Conservation (phyloP, 2,329 filamentous ascomycete genomes). For the Colletotrichum salicis region DNA sequence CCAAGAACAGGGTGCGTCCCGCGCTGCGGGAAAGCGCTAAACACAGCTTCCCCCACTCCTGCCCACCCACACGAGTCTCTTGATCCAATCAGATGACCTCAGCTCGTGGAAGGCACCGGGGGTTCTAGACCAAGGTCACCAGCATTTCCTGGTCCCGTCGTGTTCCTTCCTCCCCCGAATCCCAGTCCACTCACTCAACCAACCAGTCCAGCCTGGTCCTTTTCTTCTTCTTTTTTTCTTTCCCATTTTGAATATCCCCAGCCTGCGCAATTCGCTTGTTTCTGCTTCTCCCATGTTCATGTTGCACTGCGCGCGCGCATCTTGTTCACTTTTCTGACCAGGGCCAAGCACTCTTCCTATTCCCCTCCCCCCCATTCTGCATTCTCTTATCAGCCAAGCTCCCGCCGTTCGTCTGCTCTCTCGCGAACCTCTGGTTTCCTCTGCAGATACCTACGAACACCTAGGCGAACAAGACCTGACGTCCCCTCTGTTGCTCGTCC, state of each 20-base stretch:
- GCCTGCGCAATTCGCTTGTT: conserved; percentile 10
- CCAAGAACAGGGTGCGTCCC: conserved; percentile 32
- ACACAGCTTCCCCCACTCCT: not conserved
- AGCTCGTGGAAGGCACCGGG: not conserved
- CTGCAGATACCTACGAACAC: not conserved
- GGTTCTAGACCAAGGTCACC: conserved; percentile 22
- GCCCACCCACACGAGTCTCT: not conserved
- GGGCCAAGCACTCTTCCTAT: not conserved
- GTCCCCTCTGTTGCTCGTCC: not conserved
- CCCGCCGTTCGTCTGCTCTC: not conserved
- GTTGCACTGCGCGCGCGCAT: conserved; percentile 1
- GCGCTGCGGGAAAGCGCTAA: conserved; percentile 31
- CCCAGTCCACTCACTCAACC: conserved; percentile 1
- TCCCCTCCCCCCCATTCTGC: not conserved
- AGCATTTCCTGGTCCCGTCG: conserved; percentile 17
- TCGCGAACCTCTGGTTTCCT: not conserved
- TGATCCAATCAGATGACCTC: conserved; percentile 5
- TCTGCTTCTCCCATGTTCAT: conserved; percentile 13
- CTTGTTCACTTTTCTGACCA: not conserved
- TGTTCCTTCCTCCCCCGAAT: conserved; percentile 19
- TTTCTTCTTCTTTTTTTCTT: conserved; percentile 5
- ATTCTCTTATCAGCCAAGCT: conserved; percentile 25
- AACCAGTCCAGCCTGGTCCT: conserved; percentile 6
- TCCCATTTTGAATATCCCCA: conserved; percentile 19
- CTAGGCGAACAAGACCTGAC: not conserved